These are phyloP conservation scores for Fusarium metavorans DNA, from an alignment of 2,329 filamentous ascomycete species.

Conservation along the genomic window DNA sequence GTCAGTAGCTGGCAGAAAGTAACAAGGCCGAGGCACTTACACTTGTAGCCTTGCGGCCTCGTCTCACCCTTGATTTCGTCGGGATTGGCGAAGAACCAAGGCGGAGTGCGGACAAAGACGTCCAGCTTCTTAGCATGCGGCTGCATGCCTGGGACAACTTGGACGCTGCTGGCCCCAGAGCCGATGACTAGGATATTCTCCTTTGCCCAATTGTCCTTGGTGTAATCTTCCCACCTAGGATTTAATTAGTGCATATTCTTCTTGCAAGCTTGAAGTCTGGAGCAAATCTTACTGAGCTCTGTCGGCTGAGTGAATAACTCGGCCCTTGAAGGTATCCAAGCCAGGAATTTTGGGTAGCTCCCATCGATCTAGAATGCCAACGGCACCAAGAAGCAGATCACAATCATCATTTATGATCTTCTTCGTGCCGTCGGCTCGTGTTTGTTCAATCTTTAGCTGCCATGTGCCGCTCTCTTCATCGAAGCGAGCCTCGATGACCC, in stretches of 20 bases:
- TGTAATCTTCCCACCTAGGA: not conserved
- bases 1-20: not conserved
- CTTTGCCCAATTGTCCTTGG: not conserved
- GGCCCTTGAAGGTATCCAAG: not conserved
- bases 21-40: not conserved
- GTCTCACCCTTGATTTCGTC: not conserved
- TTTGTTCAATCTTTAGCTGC: not conserved
- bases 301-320: not conserved
- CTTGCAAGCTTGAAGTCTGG: not conserved
- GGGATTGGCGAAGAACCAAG: not conserved
- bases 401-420: not conserved
- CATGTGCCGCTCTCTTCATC: not conserved
- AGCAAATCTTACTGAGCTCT: not conserved
- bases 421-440: not conserved
- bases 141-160: not conserved
- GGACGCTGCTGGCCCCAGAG: not conserved
- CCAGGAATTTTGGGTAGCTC: not conserved
- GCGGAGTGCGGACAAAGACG: not conserved
- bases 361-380: not conserved
- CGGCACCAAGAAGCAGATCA: not conserved
- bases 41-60: not conserved
- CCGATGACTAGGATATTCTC: not conserved
- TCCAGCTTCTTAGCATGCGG: not conserved
- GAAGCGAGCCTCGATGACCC: not conserved
- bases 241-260: not conserved